Percentiles rank a stretch among this genome's conserved stretches.
Evolutionary conservation across 352 stramenopile species (phyloP).

Genomic region (Pythium guiyangense): DNA sequence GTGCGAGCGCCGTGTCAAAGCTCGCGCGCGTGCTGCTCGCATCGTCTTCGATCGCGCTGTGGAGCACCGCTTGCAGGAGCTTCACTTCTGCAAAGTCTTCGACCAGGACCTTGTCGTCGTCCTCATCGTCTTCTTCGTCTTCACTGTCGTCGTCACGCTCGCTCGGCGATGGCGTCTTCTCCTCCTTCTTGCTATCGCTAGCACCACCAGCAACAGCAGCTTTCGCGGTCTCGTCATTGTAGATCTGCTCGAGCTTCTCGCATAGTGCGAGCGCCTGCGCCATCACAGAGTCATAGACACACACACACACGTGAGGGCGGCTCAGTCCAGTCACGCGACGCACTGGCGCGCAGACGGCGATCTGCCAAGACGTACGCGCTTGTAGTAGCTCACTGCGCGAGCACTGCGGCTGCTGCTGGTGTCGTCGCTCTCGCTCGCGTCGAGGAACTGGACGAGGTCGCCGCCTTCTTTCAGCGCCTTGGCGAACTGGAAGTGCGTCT

Average conservation of each 20-base stretch:
- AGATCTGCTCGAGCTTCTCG: slow-evolving; percentile 32
- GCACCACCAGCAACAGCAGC: not conserved
- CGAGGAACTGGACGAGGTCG: slow-evolving; percentile 58
- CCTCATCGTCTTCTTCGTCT: too few species aligned
- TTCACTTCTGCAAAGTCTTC: slow-evolving; percentile 52
- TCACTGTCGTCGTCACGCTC: slow-evolving; percentile 1
- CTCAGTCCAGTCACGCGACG: not conserved
- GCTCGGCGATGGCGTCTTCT: not conserved
- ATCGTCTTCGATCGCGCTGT: slow-evolving; percentile 34
- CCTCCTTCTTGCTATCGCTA: not conserved
- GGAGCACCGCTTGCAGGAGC: slow-evolving; percentile 60
- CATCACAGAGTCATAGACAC: too few species aligned
- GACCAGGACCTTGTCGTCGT: slow-evolving; percentile 39
- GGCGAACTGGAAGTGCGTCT: slow-evolving; percentile 75
- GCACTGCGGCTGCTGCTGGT: not conserved
- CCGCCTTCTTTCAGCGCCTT: slow-evolving; percentile 72
- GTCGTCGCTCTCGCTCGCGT: slow-evolving; percentile 16
- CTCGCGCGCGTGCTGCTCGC: slow-evolving; percentile 16
- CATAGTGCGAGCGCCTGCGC: slow-evolving; percentile 23
- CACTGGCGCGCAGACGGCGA: too few species aligned
- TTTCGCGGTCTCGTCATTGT: slow-evolving; percentile 20
- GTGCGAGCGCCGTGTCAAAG: slow-evolving; percentile 41
- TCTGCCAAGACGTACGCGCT: slow-evolving; percentile 8
- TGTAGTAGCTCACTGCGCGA: slow-evolving; percentile 13
- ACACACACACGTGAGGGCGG: not conserved